These are phyloP conservation scores for Capsicum pubescens DNA, from an alignment of 257 asterid species.

Conservation along the genomic window DNA sequence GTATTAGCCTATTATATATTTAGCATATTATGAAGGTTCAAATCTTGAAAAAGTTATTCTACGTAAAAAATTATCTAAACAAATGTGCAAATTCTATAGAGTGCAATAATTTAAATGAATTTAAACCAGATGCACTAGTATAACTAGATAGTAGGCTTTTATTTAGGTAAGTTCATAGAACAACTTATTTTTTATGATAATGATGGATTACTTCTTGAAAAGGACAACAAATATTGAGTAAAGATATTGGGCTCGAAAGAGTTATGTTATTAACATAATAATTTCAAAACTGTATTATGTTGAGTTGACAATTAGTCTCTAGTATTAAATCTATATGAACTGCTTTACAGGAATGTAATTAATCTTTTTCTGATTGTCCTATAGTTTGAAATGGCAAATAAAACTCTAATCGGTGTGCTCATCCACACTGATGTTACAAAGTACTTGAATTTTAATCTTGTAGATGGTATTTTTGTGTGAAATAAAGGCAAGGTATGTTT, in stretches of 20 bases:
- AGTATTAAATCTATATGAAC: conserved; percentile 13
- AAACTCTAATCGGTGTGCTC: conserved; percentile 88
- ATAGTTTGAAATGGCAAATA: conserved; percentile 98
- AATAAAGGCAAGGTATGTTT: conserved; percentile 85
- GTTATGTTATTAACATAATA: neutral
- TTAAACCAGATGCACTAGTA: neutral
- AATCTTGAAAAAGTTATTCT: neutral
- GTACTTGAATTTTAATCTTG: conserved; percentile 97
- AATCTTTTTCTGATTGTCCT: conserved; percentile 22
- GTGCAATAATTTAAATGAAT: neutral
- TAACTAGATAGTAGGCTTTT: neutral
- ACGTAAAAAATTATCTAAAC: neutral
- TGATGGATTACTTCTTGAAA: neutral
- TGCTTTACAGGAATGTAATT: conserved; percentile 8
- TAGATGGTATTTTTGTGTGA: conserved; percentile 96
- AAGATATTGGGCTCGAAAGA: neutral
- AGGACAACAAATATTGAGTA: neutral
- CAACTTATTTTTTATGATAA: neutral
- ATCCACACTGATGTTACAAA: conserved; percentile 93
- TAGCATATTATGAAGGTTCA: conserved; percentile 9
- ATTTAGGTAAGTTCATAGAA: neutral
- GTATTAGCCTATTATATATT: neutral
- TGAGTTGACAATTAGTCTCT: neutral
- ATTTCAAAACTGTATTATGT: conserved; percentile 1
- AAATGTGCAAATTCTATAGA: neutral